These are phyloP conservation scores for Carex myosuroides DNA, from an alignment of 176 grass and related monocot species.

Conservation along the genomic window DNA sequence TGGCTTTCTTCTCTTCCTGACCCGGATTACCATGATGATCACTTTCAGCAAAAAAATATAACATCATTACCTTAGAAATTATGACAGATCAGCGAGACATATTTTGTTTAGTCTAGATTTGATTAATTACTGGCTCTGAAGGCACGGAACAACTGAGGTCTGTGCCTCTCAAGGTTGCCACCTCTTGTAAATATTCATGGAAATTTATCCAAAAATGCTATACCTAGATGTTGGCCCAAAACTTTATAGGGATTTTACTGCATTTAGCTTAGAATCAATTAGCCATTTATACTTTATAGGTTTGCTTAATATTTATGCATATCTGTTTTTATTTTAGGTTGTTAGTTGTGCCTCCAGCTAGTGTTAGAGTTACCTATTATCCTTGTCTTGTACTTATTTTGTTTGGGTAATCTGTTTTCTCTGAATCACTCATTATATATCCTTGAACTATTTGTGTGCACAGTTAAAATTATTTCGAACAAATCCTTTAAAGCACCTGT, in stretches of 20 bases:
- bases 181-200: background rate
- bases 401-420: background rate
- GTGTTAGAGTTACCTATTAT: background rate
- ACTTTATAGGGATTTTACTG: background rate
- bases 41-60: background rate
- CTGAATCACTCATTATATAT: background rate
- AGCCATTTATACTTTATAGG: background rate
- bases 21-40: background rate
- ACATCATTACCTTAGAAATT: background rate
- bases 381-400: background rate
- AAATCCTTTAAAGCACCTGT: background rate
- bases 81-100: background rate
- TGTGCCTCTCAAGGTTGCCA: background rate
- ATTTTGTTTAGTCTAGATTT: background rate
- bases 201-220: background rate
- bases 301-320: background rate
- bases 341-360: background rate
- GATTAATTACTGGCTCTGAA: background rate
- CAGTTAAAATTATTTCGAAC: background rate
- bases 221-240: background rate
- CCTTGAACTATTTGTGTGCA: background rate
- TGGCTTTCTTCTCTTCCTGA: conserved; percentile 61
- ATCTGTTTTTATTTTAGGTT: background rate
- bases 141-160: background rate
- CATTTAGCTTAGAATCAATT: background rate